Base-by-base conservation (phyloP, 2,329 filamentous ascomycete genomes). In the Colletotrichum higginsianum region DNA sequence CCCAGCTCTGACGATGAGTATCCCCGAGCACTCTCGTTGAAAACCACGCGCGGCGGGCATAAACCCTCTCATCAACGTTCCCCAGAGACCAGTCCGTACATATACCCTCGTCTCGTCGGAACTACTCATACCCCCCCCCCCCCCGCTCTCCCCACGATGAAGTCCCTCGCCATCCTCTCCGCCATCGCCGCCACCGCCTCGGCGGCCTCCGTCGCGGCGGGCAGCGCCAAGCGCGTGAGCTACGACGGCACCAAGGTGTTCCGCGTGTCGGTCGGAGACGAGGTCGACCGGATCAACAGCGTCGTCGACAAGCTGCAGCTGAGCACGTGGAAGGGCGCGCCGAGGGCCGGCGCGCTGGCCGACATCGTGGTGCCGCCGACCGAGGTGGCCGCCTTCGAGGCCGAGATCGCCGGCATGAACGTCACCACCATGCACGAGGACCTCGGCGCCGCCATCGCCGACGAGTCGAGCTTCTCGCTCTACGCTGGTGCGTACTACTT, bases 191-290 rank as follows among this genome's bases (percentile, higher is more conserved):
- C 71, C 38, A 53, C 61, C 26, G 71, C 71, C 35, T 61, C 71
- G 9, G 71, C 71, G 23, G 71, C 71, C 50, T 58, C 67, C n/a
- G 52, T 72, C 38, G 72, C 66, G 12, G 52, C 8, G 16, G 65
- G 11, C 18, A 30, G 52, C 65, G 12, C 44, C 9, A 57, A 70
- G 58, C 62, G 62, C 47, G 78, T 83, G 12, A 81, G 81, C 1
- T 87, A 86, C 69, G 78, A 83, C 64, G 84, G 84, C 15, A 84
- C 83, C 78, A 84, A 85, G 74, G 84, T 84, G 46, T 81, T 83
- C 66, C 83, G 84, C 12, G 76, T 86, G n/a, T 76, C 81, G 9
- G 80, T 82, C 46, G 78, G 78, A 21, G 73, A 80, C 53, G 75
- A 82, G 60, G 77, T 78, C 23, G 76, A 75, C 67, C 75, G 75